Base-by-base conservation (phyloP, 2,329 filamentous ascomycete genomes). In the Stachybotrys echinatus region DNA sequence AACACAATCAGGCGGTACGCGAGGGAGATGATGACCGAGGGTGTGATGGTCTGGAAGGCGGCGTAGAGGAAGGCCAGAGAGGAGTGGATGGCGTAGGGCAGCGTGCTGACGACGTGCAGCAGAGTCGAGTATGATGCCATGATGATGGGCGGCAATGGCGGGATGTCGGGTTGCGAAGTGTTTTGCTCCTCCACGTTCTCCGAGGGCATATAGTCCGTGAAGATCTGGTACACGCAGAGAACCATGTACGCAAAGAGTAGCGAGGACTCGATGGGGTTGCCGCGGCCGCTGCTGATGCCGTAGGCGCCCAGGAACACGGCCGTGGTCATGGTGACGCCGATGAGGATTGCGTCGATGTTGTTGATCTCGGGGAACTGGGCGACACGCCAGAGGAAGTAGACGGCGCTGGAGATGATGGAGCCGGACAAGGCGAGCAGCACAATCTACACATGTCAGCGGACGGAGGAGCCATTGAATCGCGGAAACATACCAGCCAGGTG, bases 161-260 rank as follows among this genome's bases (percentile, higher is more conserved):
- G 94, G 54, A 97, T 94, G 22, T 95, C 92, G n/a, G 88, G 84
- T 52, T 95, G 87, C 14, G 80, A 63, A 3, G 71, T 65, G 27
- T 73, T 69, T 47, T 75, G 67, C 52, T 72, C 71, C 44, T 77
- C 77, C 4, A 76, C 69, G 3, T 75, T 72, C 23, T 83, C 78
- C 27, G 88, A 92, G 3, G 94, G 91, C 58, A 92, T 83, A 71
- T 97, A 97, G 71, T 99, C 94, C 61, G 94, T 99, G 69, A 97
- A 97, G 68, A 97, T 97, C 69, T 99, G 94, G 73, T 97, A 99
- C 64, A 97, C 88, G 74, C 92, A 97, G 54, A 99, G 85, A n/a
- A 96, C 94, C 53, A 96, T 84, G 69, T 99, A 99, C 62, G 94
- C 92, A 55, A 99, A 97, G 51, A 99, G 80, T 12, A 99, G 76